Evolutionary conservation across 805 yeast genomes (phyloP).

Genomic region (Suhomyces canberraensis): DNA sequence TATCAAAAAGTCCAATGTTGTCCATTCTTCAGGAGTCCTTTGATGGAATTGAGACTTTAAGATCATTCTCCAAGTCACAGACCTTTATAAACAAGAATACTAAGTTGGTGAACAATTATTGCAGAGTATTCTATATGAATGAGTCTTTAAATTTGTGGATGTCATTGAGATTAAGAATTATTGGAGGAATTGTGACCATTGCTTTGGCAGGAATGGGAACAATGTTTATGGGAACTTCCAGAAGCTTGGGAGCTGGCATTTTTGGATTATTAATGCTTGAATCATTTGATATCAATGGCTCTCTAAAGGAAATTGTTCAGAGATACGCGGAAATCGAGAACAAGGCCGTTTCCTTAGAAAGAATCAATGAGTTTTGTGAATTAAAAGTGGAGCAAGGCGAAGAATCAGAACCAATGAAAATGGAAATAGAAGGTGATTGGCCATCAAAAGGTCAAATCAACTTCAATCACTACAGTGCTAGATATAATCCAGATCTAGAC

Average conservation of each 20-base stretch:
- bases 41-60: slow-evolving; percentile 71
- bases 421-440: slow-evolving; percentile 56
- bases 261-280: slow-evolving; percentile 58
- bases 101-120: slow-evolving; percentile 49
- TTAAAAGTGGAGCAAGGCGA: slow-evolving; percentile 43
- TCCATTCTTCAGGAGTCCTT: slow-evolving; percentile 82
- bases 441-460: slow-evolving; percentile 66
- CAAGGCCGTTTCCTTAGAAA: slow-evolving; percentile 63
- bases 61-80: slow-evolving; percentile 66
- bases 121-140: slow-evolving; percentile 21
- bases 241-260: slow-evolving; percentile 54
- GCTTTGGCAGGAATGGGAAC: slow-evolving; percentile 48
- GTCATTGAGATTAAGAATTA: slow-evolving; percentile 55
- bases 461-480: slow-evolving; percentile 73
- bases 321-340: slow-evolving; percentile 62
- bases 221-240: slow-evolving; percentile 31
- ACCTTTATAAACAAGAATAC: slow-evolving; percentile 59
- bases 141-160: slow-evolving; percentile 65
- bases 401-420: slow-evolving; percentile 25
- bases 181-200: slow-evolving; percentile 55
- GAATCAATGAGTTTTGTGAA: slow-evolving; percentile 58
- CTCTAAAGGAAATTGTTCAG: slow-evolving; percentile 57
- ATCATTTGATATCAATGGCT: slow-evolving; percentile 57
- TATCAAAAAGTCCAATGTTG: slow-evolving; percentile 74
- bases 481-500: slow-evolving; percentile 79